Conservation (phyloP, 805 yeast species). For the Candida schatavii region DNA sequence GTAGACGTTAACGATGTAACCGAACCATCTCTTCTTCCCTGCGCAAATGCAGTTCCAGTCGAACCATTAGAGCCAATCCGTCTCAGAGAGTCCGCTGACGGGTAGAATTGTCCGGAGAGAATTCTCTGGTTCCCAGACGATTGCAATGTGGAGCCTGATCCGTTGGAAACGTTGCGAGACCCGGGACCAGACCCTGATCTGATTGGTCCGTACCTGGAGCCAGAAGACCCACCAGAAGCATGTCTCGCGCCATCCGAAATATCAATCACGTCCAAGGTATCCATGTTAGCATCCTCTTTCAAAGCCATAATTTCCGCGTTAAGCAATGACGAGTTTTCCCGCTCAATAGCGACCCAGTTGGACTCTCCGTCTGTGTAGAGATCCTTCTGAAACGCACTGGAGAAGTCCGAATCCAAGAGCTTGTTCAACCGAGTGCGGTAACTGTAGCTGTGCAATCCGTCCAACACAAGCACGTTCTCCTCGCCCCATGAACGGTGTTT, state of each 20-base stretch:
- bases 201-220: too few species aligned
- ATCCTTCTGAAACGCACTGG: slow-evolving; percentile 4
- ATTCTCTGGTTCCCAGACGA: slow-evolving; percentile 3
- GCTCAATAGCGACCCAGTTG: slow-evolving; percentile 23
- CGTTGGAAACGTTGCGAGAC: neutral
- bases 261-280: slow-evolving; percentile 9
- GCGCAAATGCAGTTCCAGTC: neutral
- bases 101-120: neutral
- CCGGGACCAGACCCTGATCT: neutral
- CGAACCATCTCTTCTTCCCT: slow-evolving; percentile 14
- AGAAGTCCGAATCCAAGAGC: neutral
- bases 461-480: slow-evolving; percentile 3
- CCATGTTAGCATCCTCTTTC: slow-evolving; percentile 16
- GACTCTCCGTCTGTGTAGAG: slow-evolving; percentile 18
- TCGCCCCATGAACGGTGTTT: slow-evolving; percentile 2
- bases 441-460: slow-evolving; percentile 5
- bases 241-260: neutral
- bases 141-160: neutral
- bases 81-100: slow-evolving; percentile 1
- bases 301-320: slow-evolving; percentile 20
- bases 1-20: slow-evolving; percentile 25
- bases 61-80: neutral
- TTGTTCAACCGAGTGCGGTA: slow-evolving; percentile 4
- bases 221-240: too few species aligned
- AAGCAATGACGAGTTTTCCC: slow-evolving; percentile 23